Base-by-base conservation (phyloP, 2,329 filamentous ascomycete species). In the Ceratocystis colombiana region DNA sequence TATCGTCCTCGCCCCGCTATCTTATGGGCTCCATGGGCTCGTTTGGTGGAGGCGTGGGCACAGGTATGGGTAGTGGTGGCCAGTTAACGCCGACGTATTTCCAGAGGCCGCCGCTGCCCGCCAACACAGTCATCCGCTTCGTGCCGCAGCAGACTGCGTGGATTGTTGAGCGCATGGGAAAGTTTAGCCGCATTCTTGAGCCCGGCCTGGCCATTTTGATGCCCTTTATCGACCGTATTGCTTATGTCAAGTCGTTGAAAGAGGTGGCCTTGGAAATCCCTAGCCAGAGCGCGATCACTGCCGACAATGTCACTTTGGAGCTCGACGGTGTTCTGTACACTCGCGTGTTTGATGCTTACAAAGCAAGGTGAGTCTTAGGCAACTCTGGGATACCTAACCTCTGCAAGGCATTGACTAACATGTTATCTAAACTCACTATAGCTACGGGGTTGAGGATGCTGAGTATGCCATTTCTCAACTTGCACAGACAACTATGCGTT, bases 151-250 rank as follows among this genome's bases (percentile, higher is more conserved):
- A 99, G 80, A 97, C 93, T 72, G 94, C 94, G 76, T 99, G 94
- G 94, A 93, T 99, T 68, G 94, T 99, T 67, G 94, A 99, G 83
- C 92, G 94, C 74, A 99, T 99, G 94, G 94, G 94, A 72, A 94
- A 92, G 77, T 99, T 96, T 79, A 88, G 90, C 78, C 84, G 92
- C 68, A 96, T 99, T 73, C 80, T 99, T 63, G 85, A 96, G 72
- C 94, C 94, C 2, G 94, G 94, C 67, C 80, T 99, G 69, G 92
- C 94, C 25, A 82, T 99, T 69, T 78, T 99, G 71, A 82, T 94
- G 65, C 94, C 94, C 1, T 88, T 97, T 71, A 79, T 99, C 75
- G 94, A 99, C 77, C 88, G 91, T 69, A 97, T 99, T 75, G 89
- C 94, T 71, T 99, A 99, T 75, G 94, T 99, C 71, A 96, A 96